A percentile compares a stretch with the other conserved stretches of the same genome.
Conservation (phyloP, 768 basidiomycete species). For the Boletus rubroflammeus region DNA sequence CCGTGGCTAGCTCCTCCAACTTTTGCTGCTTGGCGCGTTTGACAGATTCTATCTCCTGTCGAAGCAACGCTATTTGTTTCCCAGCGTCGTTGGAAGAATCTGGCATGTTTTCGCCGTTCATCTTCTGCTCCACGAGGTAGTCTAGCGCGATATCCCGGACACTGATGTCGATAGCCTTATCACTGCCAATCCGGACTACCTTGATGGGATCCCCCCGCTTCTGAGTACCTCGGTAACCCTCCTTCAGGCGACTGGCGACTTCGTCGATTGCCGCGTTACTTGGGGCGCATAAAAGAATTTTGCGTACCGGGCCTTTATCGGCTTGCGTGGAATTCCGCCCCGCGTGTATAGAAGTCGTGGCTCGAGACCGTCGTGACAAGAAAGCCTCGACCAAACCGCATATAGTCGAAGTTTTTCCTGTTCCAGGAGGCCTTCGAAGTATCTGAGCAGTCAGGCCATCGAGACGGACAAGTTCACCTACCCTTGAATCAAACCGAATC, state of each 20-base stretch:
- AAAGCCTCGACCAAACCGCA: constrained; percentile 88
- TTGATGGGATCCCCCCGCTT: constrained; percentile 58
- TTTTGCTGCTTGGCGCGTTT: constrained; percentile 59
- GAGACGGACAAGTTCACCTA: constrained; percentile 33
- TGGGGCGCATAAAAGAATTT: constrained; percentile 90
- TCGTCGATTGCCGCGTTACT: constrained; percentile 99
- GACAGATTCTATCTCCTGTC: constrained; percentile 65
- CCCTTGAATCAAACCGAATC: constrained; percentile 96
- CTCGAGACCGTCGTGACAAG: constrained; percentile 53
- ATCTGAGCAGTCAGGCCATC: neutral
- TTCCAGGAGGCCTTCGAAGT: constrained; percentile 81
- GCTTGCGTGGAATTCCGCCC: constrained; percentile 39
- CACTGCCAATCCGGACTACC: constrained; percentile 87
- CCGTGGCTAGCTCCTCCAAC: constrained; percentile 51
- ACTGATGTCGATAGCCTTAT: constrained; percentile 67
- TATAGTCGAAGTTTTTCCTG: constrained; percentile 98
- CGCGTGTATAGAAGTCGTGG: constrained; percentile 48
- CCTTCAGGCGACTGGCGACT: constrained; percentile 82
- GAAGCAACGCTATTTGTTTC: constrained; percentile 55
- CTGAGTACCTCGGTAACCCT: constrained; percentile 60
- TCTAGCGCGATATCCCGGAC: constrained; percentile 88
- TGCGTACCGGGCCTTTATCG: constrained; percentile 51
- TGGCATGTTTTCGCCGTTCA: constrained; percentile 42
- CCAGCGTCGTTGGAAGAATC: constrained; percentile 48
- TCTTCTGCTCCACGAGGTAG: constrained; percentile 74